phyloP scores from a whole-genome alignment of 176 grass and related monocot species.

The Themeda triandra region DNA sequence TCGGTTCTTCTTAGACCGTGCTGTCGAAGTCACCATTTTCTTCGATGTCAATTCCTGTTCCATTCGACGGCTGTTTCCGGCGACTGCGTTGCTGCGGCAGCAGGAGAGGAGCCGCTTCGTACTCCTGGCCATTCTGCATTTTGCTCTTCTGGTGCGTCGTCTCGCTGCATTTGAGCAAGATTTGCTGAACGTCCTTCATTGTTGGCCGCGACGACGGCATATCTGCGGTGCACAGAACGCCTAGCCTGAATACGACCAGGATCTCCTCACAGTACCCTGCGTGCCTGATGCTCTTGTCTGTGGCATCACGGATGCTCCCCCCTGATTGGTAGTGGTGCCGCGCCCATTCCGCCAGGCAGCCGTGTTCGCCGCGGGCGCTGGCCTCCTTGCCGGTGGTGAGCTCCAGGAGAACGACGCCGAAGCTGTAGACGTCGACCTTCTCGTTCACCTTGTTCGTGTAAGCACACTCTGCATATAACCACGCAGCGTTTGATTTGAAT shows the following conservation, averaged over 20 bases:
- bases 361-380: constrained; percentile 52
- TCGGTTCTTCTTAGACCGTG: constrained; percentile 30
- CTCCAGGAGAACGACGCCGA: constrained; percentile 88
- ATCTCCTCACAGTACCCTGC: constrained; percentile 43
- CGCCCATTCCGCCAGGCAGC: constrained; percentile 65
- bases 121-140: constrained; percentile 17
- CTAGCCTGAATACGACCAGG: constrained; percentile 61
- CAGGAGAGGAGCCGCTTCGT: constrained; percentile 48
- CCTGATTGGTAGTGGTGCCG: constrained; percentile 47
- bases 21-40: constrained; percentile 11
- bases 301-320: constrained; percentile 30
- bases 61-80: constrained; percentile 23
- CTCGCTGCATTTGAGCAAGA: constrained; percentile 51
- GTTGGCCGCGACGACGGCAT: constrained; percentile 52
- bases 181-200: constrained; percentile 70
- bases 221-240: constrained; percentile 48
- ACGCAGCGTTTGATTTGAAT: background rate
- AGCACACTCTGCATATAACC: constrained; percentile 40
- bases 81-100: constrained; percentile 17
- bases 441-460: constrained; percentile 67
- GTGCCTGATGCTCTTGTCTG: constrained; percentile 43
- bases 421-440: constrained; percentile 92
- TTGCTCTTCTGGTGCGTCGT: constrained; percentile 20
- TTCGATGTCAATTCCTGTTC: background rate
- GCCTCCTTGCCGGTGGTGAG: constrained; percentile 63